A percentile compares a stretch with the other conserved stretches of the same genome.
Evolutionary conservation across 495 filamentous ascomycete genomes (phyloP).

Genomic region (Tuber magnatum): DNA sequence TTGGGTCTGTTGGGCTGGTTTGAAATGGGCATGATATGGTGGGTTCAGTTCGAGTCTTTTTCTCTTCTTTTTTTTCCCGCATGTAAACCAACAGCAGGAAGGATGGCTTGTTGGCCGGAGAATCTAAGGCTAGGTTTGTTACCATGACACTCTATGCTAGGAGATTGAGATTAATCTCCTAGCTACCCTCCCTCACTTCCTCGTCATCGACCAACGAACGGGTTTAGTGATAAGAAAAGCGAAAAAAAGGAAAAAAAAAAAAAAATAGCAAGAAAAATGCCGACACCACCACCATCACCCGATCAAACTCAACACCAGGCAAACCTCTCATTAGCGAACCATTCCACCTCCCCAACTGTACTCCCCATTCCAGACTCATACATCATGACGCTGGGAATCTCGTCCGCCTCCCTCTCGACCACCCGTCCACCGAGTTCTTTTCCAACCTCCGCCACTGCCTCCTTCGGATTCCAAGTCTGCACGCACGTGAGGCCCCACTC

Average conservation of each 20-base stretch:
- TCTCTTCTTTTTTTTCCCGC: neutral
- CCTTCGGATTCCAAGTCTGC: slow-evolving; percentile 59
- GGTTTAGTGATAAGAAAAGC: neutral
- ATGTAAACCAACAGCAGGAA: neutral
- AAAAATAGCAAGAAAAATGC: slow-evolving; percentile 4
- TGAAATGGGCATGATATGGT: neutral
- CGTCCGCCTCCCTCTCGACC: slow-evolving; percentile 56
- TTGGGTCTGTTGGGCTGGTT: neutral
- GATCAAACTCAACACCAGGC: slow-evolving; percentile 66
- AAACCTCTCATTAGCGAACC: slow-evolving; percentile 89
- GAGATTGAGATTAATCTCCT: neutral
- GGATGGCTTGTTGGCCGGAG: neutral
- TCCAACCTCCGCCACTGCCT: slow-evolving; percentile 54
- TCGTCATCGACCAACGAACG: neutral
- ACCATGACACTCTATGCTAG: neutral
- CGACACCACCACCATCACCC: neutral
- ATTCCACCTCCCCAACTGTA: slow-evolving; percentile 58
- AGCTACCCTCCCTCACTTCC: neutral
- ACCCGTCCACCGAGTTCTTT: slow-evolving; percentile 47
- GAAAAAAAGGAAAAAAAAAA: neutral
- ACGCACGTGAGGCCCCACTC: slow-evolving; percentile 56
- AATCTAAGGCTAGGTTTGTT: neutral
- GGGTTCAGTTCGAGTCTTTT: too few species aligned
- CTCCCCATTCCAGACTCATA: slow-evolving; percentile 48
- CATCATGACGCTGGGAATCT: slow-evolving; percentile 60